Base-by-base conservation (phyloP, 768 basidiomycete species). In the Auricularia sp. region DNA sequence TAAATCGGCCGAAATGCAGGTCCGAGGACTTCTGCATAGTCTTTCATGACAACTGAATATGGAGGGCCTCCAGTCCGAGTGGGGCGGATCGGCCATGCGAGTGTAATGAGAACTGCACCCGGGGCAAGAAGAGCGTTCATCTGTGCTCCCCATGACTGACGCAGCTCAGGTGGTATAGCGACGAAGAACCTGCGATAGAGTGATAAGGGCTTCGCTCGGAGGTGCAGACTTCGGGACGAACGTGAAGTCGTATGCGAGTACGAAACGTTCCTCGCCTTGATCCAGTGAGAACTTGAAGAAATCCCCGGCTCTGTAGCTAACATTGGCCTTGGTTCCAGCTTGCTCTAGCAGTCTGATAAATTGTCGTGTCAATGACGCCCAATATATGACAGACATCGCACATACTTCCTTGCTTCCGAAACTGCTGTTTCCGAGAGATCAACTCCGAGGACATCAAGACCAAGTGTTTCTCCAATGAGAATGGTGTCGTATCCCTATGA, bases 231-330 rank as follows among this genome's bases (percentile, higher is more conserved):
- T 59, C 24, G 6, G 21, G 8, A 69, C 68, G 70, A 62, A 79
- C 82, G 87, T 88, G 71, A 86, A 87, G 71, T 89, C 88, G 68
- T 84, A 86, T 5, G 87, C 75, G 14, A 89, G 71, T 66, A 85
- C 83, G 68, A 83, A 87, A 6, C 69, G 71, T 44, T 78, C 75
- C 1, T 59, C 64, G 3, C 70, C 69, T 2, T 71, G 67, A 21
- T 77, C 70, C 14, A 18, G 47, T 6, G 71, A 65, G 58, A 82
- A 77, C 3, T 71, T 67, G 75, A 89, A 89, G 75, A 88, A 90
- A 72, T 88, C 83, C 1, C 70, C 71, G 4, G 71, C 65, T 47
- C 77, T 70, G 70, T 21, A 51, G 7, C 10, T 2, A 64, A 56
- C 11, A 7, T 42, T 42, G 7, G 47, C 47, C 16, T 8, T 51